Percentiles rank a stretch among this genome's conserved stretches.
phyloP scores from a whole-genome alignment of 1,284 basidiomycete genomes.

The Ceratobasidium sp. region DNA sequence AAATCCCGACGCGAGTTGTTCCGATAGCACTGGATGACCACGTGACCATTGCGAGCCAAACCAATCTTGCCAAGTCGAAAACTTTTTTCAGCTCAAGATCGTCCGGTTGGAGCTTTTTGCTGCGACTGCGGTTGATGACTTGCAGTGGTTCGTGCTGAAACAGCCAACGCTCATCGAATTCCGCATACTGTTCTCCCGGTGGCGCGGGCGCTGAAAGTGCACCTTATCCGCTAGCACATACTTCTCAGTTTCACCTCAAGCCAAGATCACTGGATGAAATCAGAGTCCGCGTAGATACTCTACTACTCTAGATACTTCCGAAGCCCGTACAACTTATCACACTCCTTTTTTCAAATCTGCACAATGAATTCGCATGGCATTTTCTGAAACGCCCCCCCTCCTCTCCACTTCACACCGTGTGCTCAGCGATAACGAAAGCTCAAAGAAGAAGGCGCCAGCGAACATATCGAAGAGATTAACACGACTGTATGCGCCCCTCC shows the following conservation, averaged over 20 bases:
- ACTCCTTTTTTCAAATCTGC: background rate
- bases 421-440: background rate
- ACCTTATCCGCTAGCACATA: constrained; percentile 11
- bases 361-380: background rate
- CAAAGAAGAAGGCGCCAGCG: no score
- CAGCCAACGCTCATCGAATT: background rate
- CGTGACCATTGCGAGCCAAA: constrained; percentile 11
- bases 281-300: background rate
- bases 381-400: background rate
- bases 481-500: background rate
- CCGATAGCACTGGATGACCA: background rate
- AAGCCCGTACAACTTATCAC: background rate
- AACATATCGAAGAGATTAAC: background rate
- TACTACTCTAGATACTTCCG: background rate
- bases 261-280: background rate
- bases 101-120: background rate
- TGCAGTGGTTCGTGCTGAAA: background rate
- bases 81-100: background rate
- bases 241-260: background rate
- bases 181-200: background rate
- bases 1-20: background rate
- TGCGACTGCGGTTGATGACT: no score
- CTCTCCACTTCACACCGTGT: background rate
- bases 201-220: background rate
- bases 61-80: background rate